Percentiles rank a stretch among this genome's conserved stretches.
Conservation (phyloP, 208 protist genomes). For the Crithidia bombi region DNA sequence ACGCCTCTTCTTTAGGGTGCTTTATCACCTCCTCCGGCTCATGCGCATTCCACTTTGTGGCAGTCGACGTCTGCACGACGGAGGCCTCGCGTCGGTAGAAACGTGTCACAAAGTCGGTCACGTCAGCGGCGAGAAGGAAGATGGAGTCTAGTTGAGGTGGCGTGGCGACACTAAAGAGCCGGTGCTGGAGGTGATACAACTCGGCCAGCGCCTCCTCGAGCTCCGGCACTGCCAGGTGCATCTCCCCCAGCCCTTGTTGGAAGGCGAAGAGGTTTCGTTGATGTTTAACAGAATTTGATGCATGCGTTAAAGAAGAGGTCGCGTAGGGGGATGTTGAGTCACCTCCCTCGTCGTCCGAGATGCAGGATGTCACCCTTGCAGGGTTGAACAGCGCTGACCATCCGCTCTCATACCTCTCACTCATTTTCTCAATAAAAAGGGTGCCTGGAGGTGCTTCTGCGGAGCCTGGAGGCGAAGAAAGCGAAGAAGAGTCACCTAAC, state of each 20-base stretch:
- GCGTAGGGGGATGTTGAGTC: background rate
- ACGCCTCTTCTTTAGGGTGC: background rate
- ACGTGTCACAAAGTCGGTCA: constrained; percentile 35
- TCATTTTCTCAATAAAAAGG: background rate
- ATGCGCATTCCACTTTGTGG: no score
- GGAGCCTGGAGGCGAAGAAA: no score
- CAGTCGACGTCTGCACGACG: background rate
- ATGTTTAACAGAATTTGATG: background rate
- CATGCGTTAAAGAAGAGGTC: background rate
- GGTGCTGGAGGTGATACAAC: constrained; percentile 20
- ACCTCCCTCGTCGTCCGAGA: background rate
- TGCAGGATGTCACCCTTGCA: background rate
- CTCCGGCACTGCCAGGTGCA: constrained; percentile 23
- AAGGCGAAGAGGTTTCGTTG: background rate
- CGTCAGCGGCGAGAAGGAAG: constrained; percentile 36
- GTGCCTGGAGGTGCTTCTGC: no score
- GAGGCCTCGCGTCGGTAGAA: constrained; percentile 17
- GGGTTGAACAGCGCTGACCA: constrained; percentile 32
- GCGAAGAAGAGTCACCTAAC: background rate
- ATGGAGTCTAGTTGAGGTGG: constrained; percentile 45
- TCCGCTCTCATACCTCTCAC: constrained; percentile 20
- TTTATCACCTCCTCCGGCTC: background rate
- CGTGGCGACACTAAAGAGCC: constrained; percentile 41
- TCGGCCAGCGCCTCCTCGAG: constrained; percentile 26
- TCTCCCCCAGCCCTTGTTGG: constrained; percentile 22